Percentiles rank a stretch among this genome's conserved stretches.
phyloP scores from a whole-genome alignment of 1,284 basidiomycete species.

The Cutaneotrichosporon sp. region DNA sequence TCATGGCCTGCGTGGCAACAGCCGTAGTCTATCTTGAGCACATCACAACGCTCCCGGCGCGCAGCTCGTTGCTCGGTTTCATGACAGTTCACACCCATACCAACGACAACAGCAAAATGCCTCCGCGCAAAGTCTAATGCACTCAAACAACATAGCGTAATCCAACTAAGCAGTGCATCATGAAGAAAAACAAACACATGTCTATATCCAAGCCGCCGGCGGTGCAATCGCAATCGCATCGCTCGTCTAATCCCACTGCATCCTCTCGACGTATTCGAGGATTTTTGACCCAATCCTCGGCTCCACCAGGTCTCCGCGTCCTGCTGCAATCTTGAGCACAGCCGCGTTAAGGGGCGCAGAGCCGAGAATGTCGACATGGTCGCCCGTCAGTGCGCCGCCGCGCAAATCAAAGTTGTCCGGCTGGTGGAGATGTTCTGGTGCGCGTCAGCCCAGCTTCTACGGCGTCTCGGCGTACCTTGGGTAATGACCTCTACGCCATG shows the following conservation, averaged over 20 bases:
- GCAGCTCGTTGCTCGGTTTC: not conserved
- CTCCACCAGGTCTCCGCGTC: constrained; percentile 47
- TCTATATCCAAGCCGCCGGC: no score
- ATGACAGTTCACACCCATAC: no score
- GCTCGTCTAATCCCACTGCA: constrained; percentile 59
- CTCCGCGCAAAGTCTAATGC: no score
- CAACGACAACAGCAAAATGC: no score
- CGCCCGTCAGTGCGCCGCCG: constrained; percentile 81
- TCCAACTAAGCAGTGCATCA: not conserved
- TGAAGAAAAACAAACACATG: not conserved
- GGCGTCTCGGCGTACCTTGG: constrained; percentile 49
- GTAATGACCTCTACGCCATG: constrained; percentile 79
- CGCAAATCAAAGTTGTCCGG: constrained; percentile 70
- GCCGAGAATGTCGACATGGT: constrained; percentile 92
- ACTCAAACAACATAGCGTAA: not conserved
- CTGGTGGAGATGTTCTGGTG: constrained; percentile 68
- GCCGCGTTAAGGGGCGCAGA: constrained; percentile 81
- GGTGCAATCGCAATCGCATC: not conserved
- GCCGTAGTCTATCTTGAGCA: no score
- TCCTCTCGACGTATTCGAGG: constrained; percentile 64
- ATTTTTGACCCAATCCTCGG: constrained; percentile 76
- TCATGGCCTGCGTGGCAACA: no score
- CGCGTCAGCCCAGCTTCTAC: no score
- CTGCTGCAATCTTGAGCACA: constrained; percentile 65
- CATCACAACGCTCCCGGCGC: no score